These are phyloP conservation scores for Ailanthus altissimus DNA, from an alignment of 345 rosid genomes.

Conservation along the genomic window DNA sequence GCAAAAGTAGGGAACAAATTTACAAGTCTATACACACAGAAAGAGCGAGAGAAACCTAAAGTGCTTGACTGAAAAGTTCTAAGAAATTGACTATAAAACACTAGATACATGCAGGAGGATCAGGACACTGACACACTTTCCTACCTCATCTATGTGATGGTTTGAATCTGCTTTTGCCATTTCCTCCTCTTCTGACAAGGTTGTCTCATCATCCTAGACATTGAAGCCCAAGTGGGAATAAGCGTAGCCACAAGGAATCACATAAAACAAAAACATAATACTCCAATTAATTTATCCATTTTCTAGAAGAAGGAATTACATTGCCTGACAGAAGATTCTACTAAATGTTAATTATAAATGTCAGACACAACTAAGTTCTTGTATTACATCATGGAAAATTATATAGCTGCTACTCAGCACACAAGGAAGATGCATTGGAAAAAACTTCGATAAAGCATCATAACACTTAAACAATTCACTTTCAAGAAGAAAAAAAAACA, in stretches of 20 bases:
- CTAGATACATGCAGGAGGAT: no score
- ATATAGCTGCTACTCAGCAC: background rate
- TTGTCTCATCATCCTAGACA: conserved; percentile 89
- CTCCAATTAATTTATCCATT: background rate
- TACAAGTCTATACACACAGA: background rate
- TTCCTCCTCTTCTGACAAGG: conserved; percentile 85
- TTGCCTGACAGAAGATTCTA: background rate
- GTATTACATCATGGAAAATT: background rate
- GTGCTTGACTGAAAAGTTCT: conserved; percentile 9
- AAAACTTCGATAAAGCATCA: background rate
- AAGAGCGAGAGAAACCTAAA: background rate
- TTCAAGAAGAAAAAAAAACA: background rate
- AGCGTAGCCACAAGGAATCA: background rate
- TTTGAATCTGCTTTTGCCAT: conserved; percentile 70
- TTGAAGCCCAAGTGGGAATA: conserved; percentile 18
- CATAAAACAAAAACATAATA: background rate
- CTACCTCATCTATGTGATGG: conserved; percentile 77
- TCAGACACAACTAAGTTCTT: conserved; percentile 1
- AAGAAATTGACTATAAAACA: no score
- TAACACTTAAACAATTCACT: background rate
- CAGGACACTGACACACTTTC: no score
- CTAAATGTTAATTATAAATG: background rate
- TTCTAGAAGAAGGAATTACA: background rate
- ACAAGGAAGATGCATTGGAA: background rate
- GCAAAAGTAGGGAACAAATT: conserved; percentile 20